Conservation (phyloP, 2,329 filamentous ascomycete genomes). For the Phyllosticta paracitricarpa region DNA sequence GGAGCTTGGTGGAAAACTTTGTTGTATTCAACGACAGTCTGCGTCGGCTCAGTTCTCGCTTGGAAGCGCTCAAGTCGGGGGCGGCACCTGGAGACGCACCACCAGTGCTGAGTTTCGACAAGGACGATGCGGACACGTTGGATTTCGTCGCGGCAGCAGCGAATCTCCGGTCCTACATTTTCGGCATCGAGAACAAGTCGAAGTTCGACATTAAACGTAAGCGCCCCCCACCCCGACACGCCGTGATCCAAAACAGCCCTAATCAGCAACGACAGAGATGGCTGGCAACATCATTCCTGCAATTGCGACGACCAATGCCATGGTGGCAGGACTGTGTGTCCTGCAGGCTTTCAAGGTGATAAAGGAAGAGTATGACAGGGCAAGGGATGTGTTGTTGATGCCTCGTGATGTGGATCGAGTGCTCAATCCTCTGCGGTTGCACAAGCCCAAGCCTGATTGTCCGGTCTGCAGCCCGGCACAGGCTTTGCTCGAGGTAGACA, state of each 20-base stretch:
- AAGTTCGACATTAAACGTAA: conserved; percentile 86
- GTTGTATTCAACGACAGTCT: conserved; percentile 80
- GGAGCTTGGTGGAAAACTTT: conserved; percentile 77
- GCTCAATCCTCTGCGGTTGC: conserved; percentile 46
- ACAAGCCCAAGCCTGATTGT: conserved; percentile 67
- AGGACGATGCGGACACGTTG: conserved; percentile 89
- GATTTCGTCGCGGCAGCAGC: conserved; percentile 89
- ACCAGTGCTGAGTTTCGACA: conserved; percentile 79
- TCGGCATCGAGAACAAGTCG: conserved; percentile 77
- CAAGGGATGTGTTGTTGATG: conserved; percentile 80
- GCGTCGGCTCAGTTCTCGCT: conserved; percentile 61
- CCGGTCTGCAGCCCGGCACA: conserved; percentile 72
- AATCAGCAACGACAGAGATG: conserved; percentile 54
- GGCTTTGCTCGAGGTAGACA: conserved; percentile 56
- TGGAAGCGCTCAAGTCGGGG: conserved; percentile 53
- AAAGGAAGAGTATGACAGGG: conserved; percentile 56
- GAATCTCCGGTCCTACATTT: conserved; percentile 81
- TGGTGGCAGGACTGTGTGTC: conserved; percentile 86
- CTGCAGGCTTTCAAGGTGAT: conserved; percentile 88
- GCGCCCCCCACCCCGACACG: conserved; percentile 11
- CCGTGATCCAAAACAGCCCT: not conserved
- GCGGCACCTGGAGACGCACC: conserved; percentile 36
- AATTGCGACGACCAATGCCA: conserved; percentile 95
- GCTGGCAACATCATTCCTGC: conserved; percentile 98
- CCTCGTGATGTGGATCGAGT: conserved; percentile 50